Percentiles rank a stretch among this genome's conserved stretches.
These are phyloP conservation scores for Suhomyces bribrorum DNA, from an alignment of 1,139 yeast species.

Conservation along the genomic window DNA sequence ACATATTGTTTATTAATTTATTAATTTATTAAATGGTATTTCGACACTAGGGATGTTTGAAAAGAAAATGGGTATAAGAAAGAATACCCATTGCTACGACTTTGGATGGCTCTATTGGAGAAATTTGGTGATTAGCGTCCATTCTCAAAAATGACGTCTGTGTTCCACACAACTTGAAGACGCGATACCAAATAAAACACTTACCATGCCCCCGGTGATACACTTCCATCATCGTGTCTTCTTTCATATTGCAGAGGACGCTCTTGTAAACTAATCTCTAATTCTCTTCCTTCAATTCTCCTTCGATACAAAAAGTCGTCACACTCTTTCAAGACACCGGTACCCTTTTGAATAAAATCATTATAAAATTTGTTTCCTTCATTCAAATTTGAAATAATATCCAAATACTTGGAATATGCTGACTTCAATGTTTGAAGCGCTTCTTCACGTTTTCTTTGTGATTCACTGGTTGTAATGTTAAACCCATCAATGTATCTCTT, in stretches of 20 bases:
- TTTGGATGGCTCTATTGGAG: too few species aligned
- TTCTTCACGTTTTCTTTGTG: conserved; percentile 42
- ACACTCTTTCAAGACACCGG: conserved; percentile 50
- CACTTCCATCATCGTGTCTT: not conserved
- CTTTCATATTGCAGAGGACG: not conserved
- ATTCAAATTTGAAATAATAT: conserved; percentile 58
- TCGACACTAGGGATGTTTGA: too few species aligned
- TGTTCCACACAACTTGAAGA: too few species aligned
- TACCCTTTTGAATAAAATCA: conserved; percentile 56
- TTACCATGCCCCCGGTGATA: not conserved
- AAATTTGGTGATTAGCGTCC: too few species aligned
- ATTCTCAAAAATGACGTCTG: too few species aligned
- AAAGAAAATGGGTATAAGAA: too few species aligned
- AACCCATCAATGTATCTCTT: conserved; percentile 32
- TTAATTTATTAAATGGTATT: too few species aligned
- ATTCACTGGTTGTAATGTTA: conserved; percentile 22
- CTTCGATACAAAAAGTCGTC: conserved; percentile 56
- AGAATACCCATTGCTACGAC: too few species aligned
- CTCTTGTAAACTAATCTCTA: conserved; percentile 29
- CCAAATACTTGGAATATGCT: conserved; percentile 55
- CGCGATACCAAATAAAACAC: too few species aligned
- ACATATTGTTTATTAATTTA: too few species aligned
- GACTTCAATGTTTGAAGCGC: conserved; percentile 57
- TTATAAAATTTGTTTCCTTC: conserved; percentile 75
- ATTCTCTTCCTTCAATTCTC: conserved; percentile 53